Conservation (phyloP, 2,329 filamentous ascomycete genomes). For the Clonostachys chloroleuca region DNA sequence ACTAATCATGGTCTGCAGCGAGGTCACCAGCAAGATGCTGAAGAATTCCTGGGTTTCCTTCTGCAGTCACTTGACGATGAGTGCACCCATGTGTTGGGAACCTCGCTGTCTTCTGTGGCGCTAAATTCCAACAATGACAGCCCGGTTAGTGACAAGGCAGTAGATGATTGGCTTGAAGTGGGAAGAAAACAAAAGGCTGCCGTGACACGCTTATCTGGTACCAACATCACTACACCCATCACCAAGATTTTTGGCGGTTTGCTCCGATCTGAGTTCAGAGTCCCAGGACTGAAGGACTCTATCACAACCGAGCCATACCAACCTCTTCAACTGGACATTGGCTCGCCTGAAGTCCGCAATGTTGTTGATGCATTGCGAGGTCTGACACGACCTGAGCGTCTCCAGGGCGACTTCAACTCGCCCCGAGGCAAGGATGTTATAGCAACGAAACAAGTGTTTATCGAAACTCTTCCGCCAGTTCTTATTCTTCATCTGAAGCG, state of each 20-base stretch:
- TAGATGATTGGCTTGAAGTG: conserved; percentile 80
- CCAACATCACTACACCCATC: conserved; percentile 72
- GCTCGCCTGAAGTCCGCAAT: conserved; percentile 78
- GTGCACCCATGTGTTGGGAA: conserved; percentile 69
- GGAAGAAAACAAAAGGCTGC: conserved; percentile 86
- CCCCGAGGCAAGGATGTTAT: conserved; percentile 70
- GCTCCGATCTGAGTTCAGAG: conserved; percentile 81
- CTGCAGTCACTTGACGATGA: conserved; percentile 92
- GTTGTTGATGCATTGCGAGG: conserved; percentile 88
- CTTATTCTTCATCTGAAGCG: conserved; percentile 94
- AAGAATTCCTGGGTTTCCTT: conserved; percentile 93
- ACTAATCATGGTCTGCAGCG: conserved; percentile 44
- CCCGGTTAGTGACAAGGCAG: conserved; percentile 13
- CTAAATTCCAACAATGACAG: conserved; percentile 21
- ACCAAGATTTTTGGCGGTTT: conserved; percentile 94
- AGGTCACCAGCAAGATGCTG: conserved; percentile 95
- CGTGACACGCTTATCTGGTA: conserved; percentile 80
- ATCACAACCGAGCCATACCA: conserved; percentile 93
- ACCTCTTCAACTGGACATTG: conserved; percentile 91
- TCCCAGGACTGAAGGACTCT: conserved; percentile 83
- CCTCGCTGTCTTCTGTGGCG: conserved; percentile 16
- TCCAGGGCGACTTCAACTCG: conserved; percentile 82
- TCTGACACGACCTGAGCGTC: conserved; percentile 75
- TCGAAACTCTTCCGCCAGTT: conserved; percentile 85
- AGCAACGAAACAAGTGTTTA: conserved; percentile 91